Evolutionary conservation across 306 rosid species (phyloP).

Genomic region (Prunus persica): DNA sequence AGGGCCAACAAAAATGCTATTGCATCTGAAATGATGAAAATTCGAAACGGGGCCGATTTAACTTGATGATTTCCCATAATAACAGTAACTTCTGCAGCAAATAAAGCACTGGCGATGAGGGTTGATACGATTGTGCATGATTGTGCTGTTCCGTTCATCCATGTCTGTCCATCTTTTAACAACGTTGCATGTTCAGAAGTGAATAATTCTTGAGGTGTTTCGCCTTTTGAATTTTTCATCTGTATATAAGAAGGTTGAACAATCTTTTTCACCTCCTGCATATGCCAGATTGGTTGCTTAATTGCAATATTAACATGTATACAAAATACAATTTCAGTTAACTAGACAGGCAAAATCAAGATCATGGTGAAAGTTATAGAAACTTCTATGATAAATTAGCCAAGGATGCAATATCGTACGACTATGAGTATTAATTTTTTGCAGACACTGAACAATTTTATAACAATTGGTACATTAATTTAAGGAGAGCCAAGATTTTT

Average conservation of each 20-base stretch:
- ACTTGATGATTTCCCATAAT: not conserved
- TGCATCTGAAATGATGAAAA: slow-evolving; percentile 3
- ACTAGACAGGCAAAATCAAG: too few relatives aligned
- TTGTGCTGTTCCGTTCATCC: slow-evolving; percentile 5
- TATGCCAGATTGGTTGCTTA: not conserved
- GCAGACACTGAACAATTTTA: too few relatives aligned
- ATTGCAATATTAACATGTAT: too few relatives aligned
- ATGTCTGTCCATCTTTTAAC: not conserved
- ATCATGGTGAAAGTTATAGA: too few relatives aligned
- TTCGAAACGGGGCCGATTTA: not conserved
- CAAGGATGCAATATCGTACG: too few relatives aligned
- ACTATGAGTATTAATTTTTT: too few relatives aligned
- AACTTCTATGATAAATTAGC: too few relatives aligned
- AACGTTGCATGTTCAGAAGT: not conserved
- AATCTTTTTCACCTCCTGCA: slow-evolving; percentile 1
- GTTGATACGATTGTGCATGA: not conserved
- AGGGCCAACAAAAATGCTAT: not conserved
- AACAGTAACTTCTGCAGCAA: not conserved
- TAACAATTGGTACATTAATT: too few relatives aligned
- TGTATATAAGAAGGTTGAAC: not conserved
- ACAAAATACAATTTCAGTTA: too few relatives aligned
- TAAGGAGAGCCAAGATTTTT: too few relatives aligned
- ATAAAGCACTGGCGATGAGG: not conserved
- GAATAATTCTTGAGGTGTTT: not conserved
- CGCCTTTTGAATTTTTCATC: not conserved